These are phyloP conservation scores for Kluyveromyces nonfermentans DNA, from an alignment of 805 yeast species.

Conservation along the genomic window DNA sequence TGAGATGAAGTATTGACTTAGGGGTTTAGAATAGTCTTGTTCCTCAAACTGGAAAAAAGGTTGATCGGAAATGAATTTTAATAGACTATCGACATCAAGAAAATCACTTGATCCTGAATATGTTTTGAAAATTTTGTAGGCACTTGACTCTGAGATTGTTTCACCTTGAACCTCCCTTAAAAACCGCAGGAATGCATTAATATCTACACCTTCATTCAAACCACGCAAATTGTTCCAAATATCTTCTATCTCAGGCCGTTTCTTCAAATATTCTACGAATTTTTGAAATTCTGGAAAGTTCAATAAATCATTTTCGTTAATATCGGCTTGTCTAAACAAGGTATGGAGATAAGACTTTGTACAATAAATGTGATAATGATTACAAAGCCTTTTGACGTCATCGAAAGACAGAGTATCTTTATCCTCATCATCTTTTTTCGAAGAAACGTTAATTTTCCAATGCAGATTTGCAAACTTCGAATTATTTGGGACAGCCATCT, in stretches of 20 bases:
- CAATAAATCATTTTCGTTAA: constrained; percentile 39
- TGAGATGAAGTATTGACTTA: constrained; percentile 80
- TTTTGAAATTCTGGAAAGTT: constrained; percentile 65
- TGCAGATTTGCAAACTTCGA: constrained; percentile 54
- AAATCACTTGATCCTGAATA: constrained; percentile 22
- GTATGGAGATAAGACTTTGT: constrained; percentile 40
- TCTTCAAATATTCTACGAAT: constrained; percentile 61
- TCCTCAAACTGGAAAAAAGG: constrained; percentile 14
- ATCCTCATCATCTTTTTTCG: constrained; percentile 25
- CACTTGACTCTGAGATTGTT: constrained; percentile 18
- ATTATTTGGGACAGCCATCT: constrained; percentile 50
- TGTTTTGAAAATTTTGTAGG: constrained; percentile 31
- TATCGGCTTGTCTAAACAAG: constrained; percentile 48
- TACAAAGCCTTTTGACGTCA: constrained; percentile 58
- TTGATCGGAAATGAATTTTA: constrained; percentile 26
- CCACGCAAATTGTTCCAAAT: constrained; percentile 38
- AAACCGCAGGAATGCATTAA: constrained; percentile 35
- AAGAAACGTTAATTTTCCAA: constrained; percentile 44
- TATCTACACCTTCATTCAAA: constrained; percentile 16
- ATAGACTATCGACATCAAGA: constrained; percentile 15
- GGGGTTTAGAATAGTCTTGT: constrained; percentile 47
- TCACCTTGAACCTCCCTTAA: constrained; percentile 42
- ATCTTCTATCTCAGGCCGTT: constrained; percentile 47
- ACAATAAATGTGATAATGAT: constrained; percentile 63
- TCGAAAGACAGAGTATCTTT: constrained; percentile 45